Conservation (phyloP, 257 asterid species). For the Galeopsis tetrahit region DNA sequence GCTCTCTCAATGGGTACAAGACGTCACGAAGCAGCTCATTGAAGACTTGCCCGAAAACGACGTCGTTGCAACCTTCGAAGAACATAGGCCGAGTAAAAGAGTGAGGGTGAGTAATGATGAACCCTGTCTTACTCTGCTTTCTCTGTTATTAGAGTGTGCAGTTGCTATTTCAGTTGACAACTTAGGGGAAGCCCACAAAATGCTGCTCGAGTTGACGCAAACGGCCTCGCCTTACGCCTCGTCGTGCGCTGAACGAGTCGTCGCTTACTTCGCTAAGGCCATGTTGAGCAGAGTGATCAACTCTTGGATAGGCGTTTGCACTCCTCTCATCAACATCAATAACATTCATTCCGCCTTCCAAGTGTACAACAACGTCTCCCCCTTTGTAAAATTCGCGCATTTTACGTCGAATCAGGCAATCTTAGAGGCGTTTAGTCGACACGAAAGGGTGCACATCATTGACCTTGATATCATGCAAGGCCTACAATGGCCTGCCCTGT, state of each 20-base stretch:
- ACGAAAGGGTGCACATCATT: constrained; percentile 59
- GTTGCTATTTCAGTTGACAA: constrained; percentile 79
- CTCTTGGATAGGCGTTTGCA: constrained; percentile 69
- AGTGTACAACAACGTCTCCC: constrained; percentile 64
- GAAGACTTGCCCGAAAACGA: constrained; percentile 52
- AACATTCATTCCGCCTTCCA: constrained; percentile 59
- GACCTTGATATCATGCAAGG: constrained; percentile 87
- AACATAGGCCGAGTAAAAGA: constrained; percentile 17
- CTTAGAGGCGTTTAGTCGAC: constrained; percentile 63
- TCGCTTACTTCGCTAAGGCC: constrained; percentile 73
- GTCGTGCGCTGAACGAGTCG: constrained; percentile 71
- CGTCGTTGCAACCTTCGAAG: neutral
- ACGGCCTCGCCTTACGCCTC: constrained; percentile 60
- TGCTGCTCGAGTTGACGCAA: constrained; percentile 72
- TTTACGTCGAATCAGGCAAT: constrained; percentile 84
- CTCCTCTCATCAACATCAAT: constrained; percentile 56
- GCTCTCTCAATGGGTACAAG: constrained; percentile 76
- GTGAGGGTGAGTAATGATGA: constrained; percentile 37
- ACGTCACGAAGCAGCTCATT: constrained; percentile 59
- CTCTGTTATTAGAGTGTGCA: constrained; percentile 68
- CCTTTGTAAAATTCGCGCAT: constrained; percentile 73
- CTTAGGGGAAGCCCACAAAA: constrained; percentile 69
- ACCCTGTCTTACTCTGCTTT: constrained; percentile 50
- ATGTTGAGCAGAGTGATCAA: constrained; percentile 76
- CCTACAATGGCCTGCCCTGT: constrained; percentile 82